A percentile compares a stretch with the other conserved stretches of the same genome.
Conservation (phyloP, 768 basidiomycete genomes). For the Leccinum subtestaceum region DNA sequence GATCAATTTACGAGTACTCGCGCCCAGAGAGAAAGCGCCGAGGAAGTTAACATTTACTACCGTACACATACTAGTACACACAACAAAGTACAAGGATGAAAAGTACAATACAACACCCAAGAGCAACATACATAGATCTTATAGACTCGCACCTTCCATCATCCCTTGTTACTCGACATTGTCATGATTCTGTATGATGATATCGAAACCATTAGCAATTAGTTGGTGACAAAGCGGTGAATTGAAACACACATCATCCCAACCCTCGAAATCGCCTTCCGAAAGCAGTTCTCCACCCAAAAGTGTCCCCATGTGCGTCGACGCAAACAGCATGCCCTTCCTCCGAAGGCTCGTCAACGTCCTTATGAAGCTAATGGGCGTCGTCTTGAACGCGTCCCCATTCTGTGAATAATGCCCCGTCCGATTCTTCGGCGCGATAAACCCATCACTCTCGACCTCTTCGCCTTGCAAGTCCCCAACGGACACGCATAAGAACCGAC, state of each 20-base stretch:
- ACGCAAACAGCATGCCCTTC: background rate
- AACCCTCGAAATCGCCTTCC: background rate
- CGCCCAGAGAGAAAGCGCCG: no score
- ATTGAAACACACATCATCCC: background rate
- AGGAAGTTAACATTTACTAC: no score
- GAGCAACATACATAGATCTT: no score
- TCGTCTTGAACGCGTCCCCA: constrained; percentile 27
- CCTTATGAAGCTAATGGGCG: constrained; percentile 15
- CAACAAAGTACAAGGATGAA: background rate
- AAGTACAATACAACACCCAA: no score
- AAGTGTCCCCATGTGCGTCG: background rate
- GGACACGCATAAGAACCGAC: background rate
- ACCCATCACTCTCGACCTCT: constrained; percentile 11
- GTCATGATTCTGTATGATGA: background rate
- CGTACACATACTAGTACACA: no score
- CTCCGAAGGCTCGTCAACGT: background rate
- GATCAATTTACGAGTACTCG: no score
- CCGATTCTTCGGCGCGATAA: constrained; percentile 13
- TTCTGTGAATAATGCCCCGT: background rate
- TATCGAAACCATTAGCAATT: no score
- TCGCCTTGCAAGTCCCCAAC: constrained; percentile 3
- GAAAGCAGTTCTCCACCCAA: background rate
- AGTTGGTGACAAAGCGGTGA: no score
- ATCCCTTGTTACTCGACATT: background rate
- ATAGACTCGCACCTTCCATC: no score